Evolutionary conservation across 2,329 filamentous ascomycete species (phyloP).

Genomic region (Orbilia ellipsospora): DNA sequence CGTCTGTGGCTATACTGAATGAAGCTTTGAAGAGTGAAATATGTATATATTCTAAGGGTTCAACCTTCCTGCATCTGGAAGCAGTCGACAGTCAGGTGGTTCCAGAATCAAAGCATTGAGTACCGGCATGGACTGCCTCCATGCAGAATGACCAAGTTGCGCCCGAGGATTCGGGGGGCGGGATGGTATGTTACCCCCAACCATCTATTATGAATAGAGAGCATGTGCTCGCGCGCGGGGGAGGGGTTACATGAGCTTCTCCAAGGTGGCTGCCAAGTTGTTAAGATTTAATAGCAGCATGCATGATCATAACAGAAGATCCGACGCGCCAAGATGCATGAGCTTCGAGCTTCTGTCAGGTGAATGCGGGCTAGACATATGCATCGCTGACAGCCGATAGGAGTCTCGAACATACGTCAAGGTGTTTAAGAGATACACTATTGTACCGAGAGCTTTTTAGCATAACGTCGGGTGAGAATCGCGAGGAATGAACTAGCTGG

Average conservation of each 20-base stretch:
- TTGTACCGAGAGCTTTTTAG: slow-evolving; percentile 6
- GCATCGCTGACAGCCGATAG: not conserved
- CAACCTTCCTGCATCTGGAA: slow-evolving; percentile 23
- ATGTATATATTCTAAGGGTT: slow-evolving; percentile 20
- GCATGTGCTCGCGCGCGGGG: slow-evolving; percentile 42
- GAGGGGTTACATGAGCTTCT: not conserved
- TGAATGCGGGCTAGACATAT: slow-evolving; percentile 13
- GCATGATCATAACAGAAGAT: too few relatives aligned
- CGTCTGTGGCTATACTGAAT: slow-evolving; percentile 29
- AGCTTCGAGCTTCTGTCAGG: slow-evolving; percentile 28
- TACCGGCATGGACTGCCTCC: slow-evolving; percentile 31
- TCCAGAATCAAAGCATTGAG: not conserved
- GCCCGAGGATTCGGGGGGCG: not conserved
- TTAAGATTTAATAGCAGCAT: slow-evolving; percentile 13
- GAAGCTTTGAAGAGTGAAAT: not conserved
- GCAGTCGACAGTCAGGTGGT: too few relatives aligned
- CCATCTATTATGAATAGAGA: slow-evolving; percentile 6
- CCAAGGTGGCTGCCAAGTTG: slow-evolving; percentile 30
- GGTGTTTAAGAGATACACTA: not conserved
- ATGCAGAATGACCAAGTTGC: slow-evolving; percentile 2
- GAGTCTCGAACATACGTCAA: not conserved
- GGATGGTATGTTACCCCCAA: slow-evolving; percentile 2
- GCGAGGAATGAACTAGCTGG: not conserved
- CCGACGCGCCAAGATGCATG: slow-evolving; percentile 25
- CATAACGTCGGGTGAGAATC: slow-evolving; percentile 32